A percentile compares a stretch with the other conserved stretches of the same genome.
These are phyloP conservation scores for Magnusiomyces clavatus DNA, from an alignment of 1,139 yeast species.

Conservation along the genomic window DNA sequence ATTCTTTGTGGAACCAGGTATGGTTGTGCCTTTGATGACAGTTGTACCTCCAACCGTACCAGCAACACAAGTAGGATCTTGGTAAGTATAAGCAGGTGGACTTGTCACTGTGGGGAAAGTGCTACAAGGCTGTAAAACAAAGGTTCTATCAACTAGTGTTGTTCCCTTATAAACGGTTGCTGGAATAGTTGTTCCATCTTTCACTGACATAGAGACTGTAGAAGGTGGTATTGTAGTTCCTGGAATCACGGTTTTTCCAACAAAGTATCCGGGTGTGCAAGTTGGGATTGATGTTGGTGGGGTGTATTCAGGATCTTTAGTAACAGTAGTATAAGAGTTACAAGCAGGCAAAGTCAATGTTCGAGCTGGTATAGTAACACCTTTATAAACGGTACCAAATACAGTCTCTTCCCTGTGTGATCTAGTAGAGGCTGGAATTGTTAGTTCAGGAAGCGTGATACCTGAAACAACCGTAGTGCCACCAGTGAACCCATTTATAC, in stretches of 20 bases:
- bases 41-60: background rate
- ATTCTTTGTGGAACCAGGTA: background rate
- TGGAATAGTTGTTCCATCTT: slow-evolving; percentile 6
- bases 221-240: slow-evolving; percentile 8
- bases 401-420: slow-evolving; percentile 1
- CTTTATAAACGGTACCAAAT: background rate
- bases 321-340: slow-evolving; percentile 5
- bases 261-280: slow-evolving; percentile 3
- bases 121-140: slow-evolving; percentile 7
- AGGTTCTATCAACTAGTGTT: background rate
- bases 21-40: slow-evolving; percentile 1
- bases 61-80: slow-evolving; percentile 1
- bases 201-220: slow-evolving; percentile 4
- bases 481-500: slow-evolving; percentile 1
- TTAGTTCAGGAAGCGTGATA: background rate
- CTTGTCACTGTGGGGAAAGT: slow-evolving; percentile 4
- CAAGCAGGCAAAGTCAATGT: slow-evolving; percentile 4
- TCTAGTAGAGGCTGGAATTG: background rate
- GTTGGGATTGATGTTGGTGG: slow-evolving; percentile 8
- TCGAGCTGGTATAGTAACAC: slow-evolving; percentile 2
- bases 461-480: slow-evolving; percentile 4
- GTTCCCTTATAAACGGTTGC: slow-evolving; percentile 7
- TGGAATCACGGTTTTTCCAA: slow-evolving; percentile 8
- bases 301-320: background rate
- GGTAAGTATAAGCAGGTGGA: slow-evolving; percentile 4